phyloP scores from a whole-genome alignment of 192 early-diverging fungal genomes.

The Spizellomyces sp. region DNA sequence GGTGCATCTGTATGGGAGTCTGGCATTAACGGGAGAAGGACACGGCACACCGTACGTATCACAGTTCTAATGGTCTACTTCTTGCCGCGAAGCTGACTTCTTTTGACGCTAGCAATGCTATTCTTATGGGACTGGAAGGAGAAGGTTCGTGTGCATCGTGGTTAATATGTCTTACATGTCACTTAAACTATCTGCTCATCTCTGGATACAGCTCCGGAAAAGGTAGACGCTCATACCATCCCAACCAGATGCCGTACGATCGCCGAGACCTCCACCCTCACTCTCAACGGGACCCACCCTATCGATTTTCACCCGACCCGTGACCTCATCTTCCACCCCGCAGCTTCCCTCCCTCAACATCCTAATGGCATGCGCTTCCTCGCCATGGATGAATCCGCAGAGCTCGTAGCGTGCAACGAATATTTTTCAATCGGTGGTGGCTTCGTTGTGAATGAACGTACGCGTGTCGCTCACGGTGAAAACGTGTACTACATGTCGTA shows the following conservation, averaged over 20 bases:
- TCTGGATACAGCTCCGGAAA: slow-evolving; percentile 32
- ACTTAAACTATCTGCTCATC: no score
- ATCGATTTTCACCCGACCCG: slow-evolving; percentile 84
- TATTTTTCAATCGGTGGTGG: slow-evolving; percentile 96
- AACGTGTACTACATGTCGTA: slow-evolving; percentile 61
- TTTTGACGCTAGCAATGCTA: slow-evolving; percentile 9
- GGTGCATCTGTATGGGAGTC: slow-evolving; percentile 88
- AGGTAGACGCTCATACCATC: slow-evolving; percentile 82
- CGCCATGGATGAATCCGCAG: slow-evolving; percentile 76
- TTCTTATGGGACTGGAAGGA: slow-evolving; percentile 85
- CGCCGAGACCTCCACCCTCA: slow-evolving; percentile 68
- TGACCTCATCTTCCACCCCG: slow-evolving; percentile 87
- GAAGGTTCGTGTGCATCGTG: slow-evolving; percentile 48
- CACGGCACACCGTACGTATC: slow-evolving; percentile 84
- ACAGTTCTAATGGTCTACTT: neutral
- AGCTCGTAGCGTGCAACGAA: slow-evolving; percentile 89
- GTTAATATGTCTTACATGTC: no score
- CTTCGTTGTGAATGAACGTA: slow-evolving; percentile 92
- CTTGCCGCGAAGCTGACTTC: slow-evolving; percentile 7
- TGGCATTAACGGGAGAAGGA: slow-evolving; percentile 92
- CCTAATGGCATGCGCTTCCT: slow-evolving; percentile 97
- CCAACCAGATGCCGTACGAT: slow-evolving; percentile 74
- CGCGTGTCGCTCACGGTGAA: slow-evolving; percentile 75
- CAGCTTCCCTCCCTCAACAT: slow-evolving; percentile 86
- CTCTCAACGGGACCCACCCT: slow-evolving; percentile 70